A percentile compares a stretch with the other conserved stretches of the same genome.
phyloP scores from a whole-genome alignment of 2,329 filamentous ascomycete species.

The Beauveria sp. region DNA sequence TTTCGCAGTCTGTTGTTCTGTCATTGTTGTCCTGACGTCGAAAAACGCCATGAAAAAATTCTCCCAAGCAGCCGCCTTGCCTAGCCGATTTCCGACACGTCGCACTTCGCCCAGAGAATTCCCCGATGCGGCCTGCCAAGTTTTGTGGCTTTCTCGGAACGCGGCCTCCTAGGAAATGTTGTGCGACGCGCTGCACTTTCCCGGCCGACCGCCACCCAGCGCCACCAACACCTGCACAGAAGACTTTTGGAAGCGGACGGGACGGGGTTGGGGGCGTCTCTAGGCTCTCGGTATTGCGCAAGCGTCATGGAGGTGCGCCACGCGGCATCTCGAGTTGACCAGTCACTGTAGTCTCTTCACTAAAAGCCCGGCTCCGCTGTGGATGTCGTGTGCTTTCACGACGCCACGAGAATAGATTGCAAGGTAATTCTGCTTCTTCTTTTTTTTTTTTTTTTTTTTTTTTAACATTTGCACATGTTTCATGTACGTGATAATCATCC shows the following conservation, averaged over 20 bases:
- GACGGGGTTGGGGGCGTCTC: neutral
- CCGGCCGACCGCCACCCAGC: neutral
- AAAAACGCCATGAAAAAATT: neutral
- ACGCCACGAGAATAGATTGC: neutral
- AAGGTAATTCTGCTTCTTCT: too few relatives aligned
- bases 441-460: neutral
- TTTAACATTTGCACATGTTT: neutral
- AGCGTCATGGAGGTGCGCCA: conserved; percentile 5
- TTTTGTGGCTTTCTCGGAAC: conserved; percentile 4
- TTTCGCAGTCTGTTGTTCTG: neutral
- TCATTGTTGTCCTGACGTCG: neutral
- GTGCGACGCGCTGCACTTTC: neutral
- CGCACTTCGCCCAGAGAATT: neutral
- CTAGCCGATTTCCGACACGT: conserved; percentile 7
- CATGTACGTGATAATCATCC: neutral
- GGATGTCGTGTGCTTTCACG: neutral
- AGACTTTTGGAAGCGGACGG: neutral
- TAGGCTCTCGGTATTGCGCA: neutral
- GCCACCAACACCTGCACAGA: neutral
- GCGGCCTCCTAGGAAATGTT: too few relatives aligned
- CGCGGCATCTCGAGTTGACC: neutral
- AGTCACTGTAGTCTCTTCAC: neutral
- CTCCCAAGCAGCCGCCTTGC: neutral
- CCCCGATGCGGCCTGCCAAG: conserved; percentile 6
- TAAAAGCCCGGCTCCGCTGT: neutral